Conservation (phyloP, 2,329 filamentous ascomycete species). For the Alternaria sp. region DNA sequence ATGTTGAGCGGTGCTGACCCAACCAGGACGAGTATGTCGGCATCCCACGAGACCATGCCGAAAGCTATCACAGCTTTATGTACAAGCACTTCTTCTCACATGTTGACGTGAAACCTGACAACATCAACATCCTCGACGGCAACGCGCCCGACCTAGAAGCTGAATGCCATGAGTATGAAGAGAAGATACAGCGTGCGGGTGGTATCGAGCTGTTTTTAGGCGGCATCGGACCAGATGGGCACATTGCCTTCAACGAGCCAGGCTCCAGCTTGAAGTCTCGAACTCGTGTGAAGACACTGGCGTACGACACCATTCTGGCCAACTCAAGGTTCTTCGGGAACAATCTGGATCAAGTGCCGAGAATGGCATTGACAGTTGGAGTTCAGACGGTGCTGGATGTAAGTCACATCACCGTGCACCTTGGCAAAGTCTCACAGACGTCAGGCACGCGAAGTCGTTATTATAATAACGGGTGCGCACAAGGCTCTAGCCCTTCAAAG, state of each 20-base stretch:
- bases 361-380: constrained; percentile 84
- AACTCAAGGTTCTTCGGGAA: constrained; percentile 86
- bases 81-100: constrained; percentile 91
- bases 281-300: constrained; percentile 85
- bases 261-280: constrained; percentile 79
- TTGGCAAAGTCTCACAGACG: constrained; percentile 26
- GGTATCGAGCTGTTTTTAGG: constrained; percentile 88
- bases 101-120: constrained; percentile 80
- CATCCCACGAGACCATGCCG: constrained; percentile 80
- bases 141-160: constrained; percentile 78
- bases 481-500: constrained; percentile 82
- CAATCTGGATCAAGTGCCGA: constrained; percentile 76
- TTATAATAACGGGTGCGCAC: constrained; percentile 82
- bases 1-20: constrained; percentile 32
- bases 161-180: constrained; percentile 83
- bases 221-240: constrained; percentile 85
- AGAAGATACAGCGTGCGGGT: constrained; percentile 75
- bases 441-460: constrained; percentile 77
- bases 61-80: constrained; percentile 93
- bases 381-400: constrained; percentile 82
- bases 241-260: constrained; percentile 92
- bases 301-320: constrained; percentile 85
- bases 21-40: constrained; percentile 84
- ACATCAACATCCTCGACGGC: constrained; percentile 86
- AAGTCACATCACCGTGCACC: constrained; percentile 28